phyloP scores from a whole-genome alignment of 1,284 basidiomycete genomes.

The Tilletiopsis washingtonensis region DNA sequence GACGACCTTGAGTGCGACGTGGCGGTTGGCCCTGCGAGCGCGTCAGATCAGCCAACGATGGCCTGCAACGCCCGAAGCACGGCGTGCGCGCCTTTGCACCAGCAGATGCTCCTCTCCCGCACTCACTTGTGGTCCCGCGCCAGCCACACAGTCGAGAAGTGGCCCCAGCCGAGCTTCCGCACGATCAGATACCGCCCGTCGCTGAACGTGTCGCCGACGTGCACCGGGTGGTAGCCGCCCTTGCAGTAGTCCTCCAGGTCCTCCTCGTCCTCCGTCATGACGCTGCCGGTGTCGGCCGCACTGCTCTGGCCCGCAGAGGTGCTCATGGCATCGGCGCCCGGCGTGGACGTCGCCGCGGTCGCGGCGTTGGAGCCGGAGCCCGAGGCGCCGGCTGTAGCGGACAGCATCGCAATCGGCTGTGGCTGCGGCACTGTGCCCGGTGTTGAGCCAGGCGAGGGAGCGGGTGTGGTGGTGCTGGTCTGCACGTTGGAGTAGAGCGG shows the following conservation, averaged over 20 bases:
- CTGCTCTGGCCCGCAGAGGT: conserved; percentile 7
- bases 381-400: not conserved
- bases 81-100: too few relatives aligned
- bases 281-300: conserved; percentile 24
- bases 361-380: not conserved
- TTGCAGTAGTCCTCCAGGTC: conserved; percentile 49
- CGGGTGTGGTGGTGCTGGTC: conserved; percentile 29
- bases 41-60: too few relatives aligned
- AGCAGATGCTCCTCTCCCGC: not conserved
- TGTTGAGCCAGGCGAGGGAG: conserved; percentile 26
- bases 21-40: conserved; percentile 72
- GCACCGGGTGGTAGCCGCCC: conserved; percentile 82
- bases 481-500: conserved; percentile 29
- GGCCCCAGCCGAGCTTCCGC: conserved; percentile 95
- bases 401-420: not conserved
- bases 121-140: conserved; percentile 44
- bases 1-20: conserved; percentile 97
- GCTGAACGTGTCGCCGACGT: conserved; percentile 87
- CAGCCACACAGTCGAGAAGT: conserved; percentile 60
- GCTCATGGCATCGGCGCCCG: conserved; percentile 1
- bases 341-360: not conserved
- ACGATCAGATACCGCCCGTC: conserved; percentile 83
- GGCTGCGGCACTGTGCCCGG: conserved; percentile 14
- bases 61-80: too few relatives aligned
- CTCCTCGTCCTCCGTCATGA: conserved; percentile 49